Percentiles rank a stretch among this genome's conserved stretches.
Evolutionary conservation across 768 basidiomycete species (phyloP).

Genomic region (Rhodotorula graminis): DNA sequence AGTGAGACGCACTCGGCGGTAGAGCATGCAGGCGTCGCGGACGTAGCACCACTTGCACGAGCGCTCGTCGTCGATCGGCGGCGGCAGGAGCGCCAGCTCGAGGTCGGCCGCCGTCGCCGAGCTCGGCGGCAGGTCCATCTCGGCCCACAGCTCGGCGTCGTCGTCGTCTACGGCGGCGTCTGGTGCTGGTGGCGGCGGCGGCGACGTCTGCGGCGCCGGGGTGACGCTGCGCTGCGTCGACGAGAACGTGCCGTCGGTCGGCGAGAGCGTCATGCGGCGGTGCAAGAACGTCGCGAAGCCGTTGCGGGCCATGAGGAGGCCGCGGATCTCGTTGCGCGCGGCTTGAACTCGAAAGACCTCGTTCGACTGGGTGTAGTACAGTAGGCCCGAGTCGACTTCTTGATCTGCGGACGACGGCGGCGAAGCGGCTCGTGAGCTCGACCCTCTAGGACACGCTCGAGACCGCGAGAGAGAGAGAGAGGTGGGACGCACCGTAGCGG

Average conservation of each 20-base stretch:
- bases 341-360: constrained; percentile 78
- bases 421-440: neutral
- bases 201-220: neutral
- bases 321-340: constrained; percentile 74
- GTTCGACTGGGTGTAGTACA: constrained; percentile 91
- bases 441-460: neutral
- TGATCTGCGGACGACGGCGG: constrained; percentile 51
- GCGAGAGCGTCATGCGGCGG: constrained; percentile 11
- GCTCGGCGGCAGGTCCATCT: neutral
- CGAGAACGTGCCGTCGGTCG: neutral
- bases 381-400: constrained; percentile 71
- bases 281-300: constrained; percentile 64
- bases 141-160: constrained; percentile 12
- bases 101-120: neutral
- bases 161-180: constrained; percentile 18
- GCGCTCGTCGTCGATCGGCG: constrained; percentile 75
- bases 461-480: too few species aligned
- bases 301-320: constrained; percentile 74
- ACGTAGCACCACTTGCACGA: constrained; percentile 76
- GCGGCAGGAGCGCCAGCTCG: constrained; percentile 63
- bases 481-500: constrained; percentile 62
- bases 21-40: constrained; percentile 86
- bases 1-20: constrained; percentile 63
- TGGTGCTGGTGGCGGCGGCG: neutral
- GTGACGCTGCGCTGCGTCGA: neutral